Evolutionary conservation across 2,329 filamentous ascomycete genomes (phyloP).

Genomic region (Alternaria novae-zelandiae): DNA sequence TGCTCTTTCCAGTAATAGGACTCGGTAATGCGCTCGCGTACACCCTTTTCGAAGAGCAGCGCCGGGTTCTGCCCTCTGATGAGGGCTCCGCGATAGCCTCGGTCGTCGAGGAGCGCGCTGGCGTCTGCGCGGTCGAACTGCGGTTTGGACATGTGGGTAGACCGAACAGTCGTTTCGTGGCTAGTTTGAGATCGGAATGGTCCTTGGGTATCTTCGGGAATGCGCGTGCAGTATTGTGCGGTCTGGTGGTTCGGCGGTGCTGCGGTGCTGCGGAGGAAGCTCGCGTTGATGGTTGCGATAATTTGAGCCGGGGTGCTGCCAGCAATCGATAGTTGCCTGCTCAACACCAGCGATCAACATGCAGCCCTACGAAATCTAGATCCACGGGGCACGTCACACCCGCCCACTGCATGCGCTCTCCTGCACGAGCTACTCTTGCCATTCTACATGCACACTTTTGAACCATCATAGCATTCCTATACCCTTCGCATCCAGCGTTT

Average conservation of each 20-base stretch:
- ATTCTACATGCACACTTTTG: conserved; percentile 16
- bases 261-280: background rate
- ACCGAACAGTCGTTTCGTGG: background rate
- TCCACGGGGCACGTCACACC: conserved; percentile 38
- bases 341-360: conserved; percentile 20
- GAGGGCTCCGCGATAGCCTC: conserved; percentile 76
- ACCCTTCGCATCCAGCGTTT: conserved; percentile 14
- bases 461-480: conserved; percentile 23
- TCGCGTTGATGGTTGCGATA: conserved; percentile 14
- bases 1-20: conserved; percentile 99
- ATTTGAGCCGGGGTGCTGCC: conserved; percentile 17
- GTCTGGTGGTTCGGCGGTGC: background rate
- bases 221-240: background rate
- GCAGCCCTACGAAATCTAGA: conserved; percentile 23
- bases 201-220: background rate
- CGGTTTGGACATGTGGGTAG: conserved; percentile 44
- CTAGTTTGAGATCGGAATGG: background rate
- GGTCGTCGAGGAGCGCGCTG: conserved; percentile 80
- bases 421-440: conserved; percentile 26
- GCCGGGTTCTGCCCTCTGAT: conserved; percentile 92
- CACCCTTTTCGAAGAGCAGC: conserved; percentile 94
- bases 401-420: conserved; percentile 21
- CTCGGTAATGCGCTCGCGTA: conserved; percentile 93
- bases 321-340: conserved; percentile 40
- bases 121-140: conserved; percentile 78